These are phyloP conservation scores for Cryptococcus depauperatus DNA, from an alignment of 1,284 basidiomycete genomes.

Conservation along the genomic window DNA sequence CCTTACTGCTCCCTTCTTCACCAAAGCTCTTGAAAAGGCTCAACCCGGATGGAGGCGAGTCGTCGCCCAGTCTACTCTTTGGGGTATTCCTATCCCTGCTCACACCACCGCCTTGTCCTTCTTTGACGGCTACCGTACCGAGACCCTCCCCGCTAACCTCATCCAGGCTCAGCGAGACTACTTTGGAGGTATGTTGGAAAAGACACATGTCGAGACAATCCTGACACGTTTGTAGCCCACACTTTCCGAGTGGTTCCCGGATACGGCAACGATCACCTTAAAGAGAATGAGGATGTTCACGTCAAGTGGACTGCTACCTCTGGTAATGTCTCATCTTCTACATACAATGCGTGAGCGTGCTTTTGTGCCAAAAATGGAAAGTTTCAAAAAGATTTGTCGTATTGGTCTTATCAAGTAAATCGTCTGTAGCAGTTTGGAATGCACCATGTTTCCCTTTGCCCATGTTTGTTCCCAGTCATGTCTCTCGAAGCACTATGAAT, in stretches of 20 bases:
- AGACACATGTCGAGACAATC: slow-evolving; percentile 1
- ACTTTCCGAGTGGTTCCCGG: slow-evolving; percentile 87
- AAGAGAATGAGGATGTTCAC: slow-evolving; percentile 73
- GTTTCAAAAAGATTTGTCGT: neutral
- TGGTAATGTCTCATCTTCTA: slow-evolving; percentile 65
- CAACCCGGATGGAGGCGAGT: slow-evolving; percentile 98
- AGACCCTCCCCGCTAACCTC: slow-evolving; percentile 86
- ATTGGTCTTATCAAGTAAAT: neutral
- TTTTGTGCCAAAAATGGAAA: neutral
- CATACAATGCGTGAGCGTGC: slow-evolving; percentile 70
- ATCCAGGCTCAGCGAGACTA: slow-evolving; percentile 75
- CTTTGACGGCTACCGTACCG: slow-evolving; percentile 91
- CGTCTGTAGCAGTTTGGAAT: neutral
- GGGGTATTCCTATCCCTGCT: slow-evolving; percentile 94
- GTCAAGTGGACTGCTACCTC: slow-evolving; percentile 50
- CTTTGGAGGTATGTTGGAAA: slow-evolving; percentile 41
- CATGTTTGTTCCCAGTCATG: neutral
- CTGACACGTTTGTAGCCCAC: slow-evolving; percentile 59
- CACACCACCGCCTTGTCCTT: slow-evolving; percentile 96
- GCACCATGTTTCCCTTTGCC: neutral
- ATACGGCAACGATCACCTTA: slow-evolving; percentile 74
- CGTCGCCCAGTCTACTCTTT: slow-evolving; percentile 89
- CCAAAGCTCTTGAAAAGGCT: slow-evolving; percentile 86
- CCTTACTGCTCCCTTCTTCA: slow-evolving; percentile 97
- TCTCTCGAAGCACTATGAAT: too few relatives aligned